phyloP scores from a whole-genome alignment of 441 rosid genomes.

The Flueggea neowawraea region DNA sequence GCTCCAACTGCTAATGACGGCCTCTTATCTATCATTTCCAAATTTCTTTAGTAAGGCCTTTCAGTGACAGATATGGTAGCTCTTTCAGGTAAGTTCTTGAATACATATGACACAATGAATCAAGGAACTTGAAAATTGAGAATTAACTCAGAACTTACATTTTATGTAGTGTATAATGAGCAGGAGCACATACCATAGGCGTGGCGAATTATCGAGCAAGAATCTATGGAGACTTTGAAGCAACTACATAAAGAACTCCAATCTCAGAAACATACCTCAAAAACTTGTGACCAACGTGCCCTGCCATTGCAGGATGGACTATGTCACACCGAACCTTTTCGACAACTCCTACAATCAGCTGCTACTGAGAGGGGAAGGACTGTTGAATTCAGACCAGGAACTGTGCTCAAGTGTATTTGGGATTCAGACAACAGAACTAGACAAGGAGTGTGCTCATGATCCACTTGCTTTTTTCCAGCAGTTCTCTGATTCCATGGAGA shows the following conservation, averaged over 20 bases:
- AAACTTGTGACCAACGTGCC: conserved; percentile 54
- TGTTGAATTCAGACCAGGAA: conserved; percentile 85
- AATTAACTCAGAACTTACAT: background rate
- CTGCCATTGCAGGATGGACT: conserved; percentile 51
- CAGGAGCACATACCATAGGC: conserved; percentile 90
- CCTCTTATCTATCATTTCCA: conserved; percentile 47
- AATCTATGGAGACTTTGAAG: conserved; percentile 41
- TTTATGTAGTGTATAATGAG: background rate
- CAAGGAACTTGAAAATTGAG: background rate
- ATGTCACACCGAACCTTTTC: conserved; percentile 66
- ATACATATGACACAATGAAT: background rate
- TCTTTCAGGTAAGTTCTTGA: conserved; percentile 51
- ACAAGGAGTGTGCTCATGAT: conserved; percentile 55
- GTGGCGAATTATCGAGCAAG: conserved; percentile 60
- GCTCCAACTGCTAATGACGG: conserved; percentile 74
- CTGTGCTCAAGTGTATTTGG: conserved; percentile 54
- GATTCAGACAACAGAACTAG: conserved; percentile 43
- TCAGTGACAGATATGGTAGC: conserved; percentile 74
- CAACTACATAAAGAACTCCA: conserved; percentile 37
- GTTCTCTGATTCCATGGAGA: conserved; percentile 67
- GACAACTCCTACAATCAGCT: conserved; percentile 75
- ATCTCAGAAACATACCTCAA: conserved; percentile 47
- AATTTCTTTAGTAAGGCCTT: conserved; percentile 72
- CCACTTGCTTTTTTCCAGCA: conserved; percentile 59
- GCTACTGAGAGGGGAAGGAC: conserved; percentile 70